phyloP scores from a whole-genome alignment of 441 rosid species.

The Jatropha podagrica region DNA sequence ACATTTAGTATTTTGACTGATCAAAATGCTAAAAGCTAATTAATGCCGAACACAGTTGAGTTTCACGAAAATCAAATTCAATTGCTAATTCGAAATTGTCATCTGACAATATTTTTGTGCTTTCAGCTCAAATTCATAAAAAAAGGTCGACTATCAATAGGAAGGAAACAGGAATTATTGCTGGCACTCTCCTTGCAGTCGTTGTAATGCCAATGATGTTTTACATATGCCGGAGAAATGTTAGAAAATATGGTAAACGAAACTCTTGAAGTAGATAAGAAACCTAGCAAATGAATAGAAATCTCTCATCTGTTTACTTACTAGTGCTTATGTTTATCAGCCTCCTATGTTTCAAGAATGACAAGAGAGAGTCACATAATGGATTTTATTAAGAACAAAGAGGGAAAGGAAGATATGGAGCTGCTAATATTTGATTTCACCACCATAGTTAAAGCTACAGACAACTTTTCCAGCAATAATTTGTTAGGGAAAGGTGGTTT shows the following conservation, averaged over 20 bases:
- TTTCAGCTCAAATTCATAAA: not conserved
- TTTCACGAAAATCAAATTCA: not conserved
- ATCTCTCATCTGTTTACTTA: not conserved
- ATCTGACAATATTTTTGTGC: not conserved
- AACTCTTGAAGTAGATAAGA: slow-evolving; percentile 11
- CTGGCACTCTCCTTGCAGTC: not conserved
- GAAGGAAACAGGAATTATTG: not conserved
- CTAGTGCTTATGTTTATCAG: not conserved
- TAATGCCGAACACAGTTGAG: too few species aligned
- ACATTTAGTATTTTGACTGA: too few species aligned
- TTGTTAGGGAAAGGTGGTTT: slow-evolving; percentile 13
- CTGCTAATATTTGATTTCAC: not conserved
- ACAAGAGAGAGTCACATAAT: not conserved
- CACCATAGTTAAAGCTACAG: not conserved
- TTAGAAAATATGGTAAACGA: not conserved
- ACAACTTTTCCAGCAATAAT: not conserved
- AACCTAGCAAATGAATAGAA: too few species aligned
- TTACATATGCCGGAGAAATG: not conserved
- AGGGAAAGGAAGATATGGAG: not conserved
- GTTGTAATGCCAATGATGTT: not conserved
- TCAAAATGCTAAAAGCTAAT: too few species aligned
- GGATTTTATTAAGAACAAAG: not conserved
- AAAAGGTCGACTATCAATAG: not conserved
- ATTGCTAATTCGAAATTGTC: not conserved
- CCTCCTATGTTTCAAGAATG: not conserved